Base-by-base conservation (phyloP, 2,329 filamentous ascomycete species). In the Dactylella cylindrospora region DNA sequence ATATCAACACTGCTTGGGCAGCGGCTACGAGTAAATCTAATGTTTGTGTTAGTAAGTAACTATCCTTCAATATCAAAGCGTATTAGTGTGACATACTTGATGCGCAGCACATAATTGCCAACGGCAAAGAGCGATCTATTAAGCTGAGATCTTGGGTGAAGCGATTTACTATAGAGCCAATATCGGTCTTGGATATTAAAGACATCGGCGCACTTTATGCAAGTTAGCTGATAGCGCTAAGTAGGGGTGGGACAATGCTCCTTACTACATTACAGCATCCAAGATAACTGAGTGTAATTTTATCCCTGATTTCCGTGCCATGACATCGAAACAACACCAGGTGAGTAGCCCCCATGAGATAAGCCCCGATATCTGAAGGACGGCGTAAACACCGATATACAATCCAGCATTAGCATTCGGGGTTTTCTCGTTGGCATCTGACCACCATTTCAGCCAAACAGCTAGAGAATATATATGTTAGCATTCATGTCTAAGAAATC, bases 1-100 rank as follows among this genome's bases (percentile, higher is more conserved):
- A 75, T 29, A 82, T 76, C 1, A 83, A 71, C 5, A 72, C 72
- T n/a, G 76, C 74, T 65, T 77, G 75, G 4, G 76, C 76, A 3
- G 79, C 66, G 72, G 1, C 26, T 74, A 73, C 44, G 77, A 78
- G 70, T 72, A 36, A 73, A 65, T 5, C 69, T 67, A 66, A 10
- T 9, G n/a, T n/a, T 9, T 9, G 9, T 31, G 28, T 9, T 9
- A n/a, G 28, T 31, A n/a, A 31, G 9, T 76, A 44, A 73, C 73
- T 26, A 74, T 68, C 33, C 46, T 65, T 13, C 64, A 23, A 20
- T 17, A 5, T 25, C 35, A 68, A 72, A 17, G 68, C 68, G 39
- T 73, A 66, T 25, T 70, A 66, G 0, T 62, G 12, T 1, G 22
- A 29, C 39, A 22, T 46, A 52, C 45, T 39, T 17, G 45, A 66